Conservation (phyloP, 306 rosid genomes). For the Macrotyloma uniflorum region DNA sequence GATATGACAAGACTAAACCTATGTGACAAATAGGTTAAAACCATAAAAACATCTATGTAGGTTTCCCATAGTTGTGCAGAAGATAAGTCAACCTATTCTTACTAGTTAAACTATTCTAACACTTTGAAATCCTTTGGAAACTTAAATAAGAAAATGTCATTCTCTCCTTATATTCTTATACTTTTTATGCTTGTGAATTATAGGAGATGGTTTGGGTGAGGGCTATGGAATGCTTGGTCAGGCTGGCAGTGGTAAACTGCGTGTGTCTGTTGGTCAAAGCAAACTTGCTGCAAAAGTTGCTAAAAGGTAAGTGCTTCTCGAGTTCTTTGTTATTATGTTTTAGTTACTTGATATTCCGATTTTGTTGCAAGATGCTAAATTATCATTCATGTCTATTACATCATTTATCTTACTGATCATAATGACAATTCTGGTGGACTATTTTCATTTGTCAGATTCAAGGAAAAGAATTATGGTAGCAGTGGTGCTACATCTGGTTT, state of each 20-base stretch:
- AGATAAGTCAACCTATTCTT: no score
- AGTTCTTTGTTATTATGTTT: slow-evolving; percentile 5
- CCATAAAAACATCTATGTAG: no score
- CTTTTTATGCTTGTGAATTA: slow-evolving; percentile 33
- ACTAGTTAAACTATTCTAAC: no score
- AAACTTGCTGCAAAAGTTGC: slow-evolving; percentile 93
- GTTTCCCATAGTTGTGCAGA: no score
- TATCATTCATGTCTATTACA: neutral
- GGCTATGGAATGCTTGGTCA: slow-evolving; percentile 99
- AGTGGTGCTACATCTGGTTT: slow-evolving; percentile 95
- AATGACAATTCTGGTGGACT: slow-evolving; percentile 19
- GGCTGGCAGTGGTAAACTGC: slow-evolving; percentile 98
- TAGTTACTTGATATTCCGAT: slow-evolving; percentile 7
- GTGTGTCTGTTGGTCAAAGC: slow-evolving; percentile 83
- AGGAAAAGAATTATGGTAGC: slow-evolving; percentile 85
- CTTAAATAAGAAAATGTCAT: neutral
- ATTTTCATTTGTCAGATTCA: slow-evolving; percentile 62
- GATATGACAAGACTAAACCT: no score
- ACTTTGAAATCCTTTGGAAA: neutral
- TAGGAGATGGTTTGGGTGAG: slow-evolving; percentile 98
- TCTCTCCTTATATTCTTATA: slow-evolving; percentile 22
- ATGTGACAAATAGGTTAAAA: no score
- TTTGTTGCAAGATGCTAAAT: slow-evolving; percentile 6
- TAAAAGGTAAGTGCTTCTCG: slow-evolving; percentile 62
- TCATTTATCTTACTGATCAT: slow-evolving; percentile 13